Conservation (phyloP, 306 rosid genomes). For the Prunus campanulata region DNA sequence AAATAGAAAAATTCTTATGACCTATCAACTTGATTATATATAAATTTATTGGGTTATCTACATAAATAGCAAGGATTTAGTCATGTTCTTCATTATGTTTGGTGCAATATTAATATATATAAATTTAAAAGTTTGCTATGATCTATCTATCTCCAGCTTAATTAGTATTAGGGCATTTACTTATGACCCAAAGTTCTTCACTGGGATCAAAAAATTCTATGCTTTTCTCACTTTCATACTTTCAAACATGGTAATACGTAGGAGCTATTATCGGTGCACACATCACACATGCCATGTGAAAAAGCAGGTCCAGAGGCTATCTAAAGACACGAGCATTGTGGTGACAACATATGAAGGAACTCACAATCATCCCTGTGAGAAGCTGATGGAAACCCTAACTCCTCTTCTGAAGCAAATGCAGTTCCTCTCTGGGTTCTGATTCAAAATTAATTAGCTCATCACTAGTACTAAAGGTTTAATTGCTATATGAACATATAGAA, state of each 20-base stretch:
- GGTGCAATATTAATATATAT: no score
- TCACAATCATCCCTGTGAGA: slow-evolving; percentile 91
- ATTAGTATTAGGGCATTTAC: neutral
- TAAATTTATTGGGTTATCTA: no score
- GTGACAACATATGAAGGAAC: slow-evolving; percentile 90
- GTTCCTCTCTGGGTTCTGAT: slow-evolving; percentile 62
- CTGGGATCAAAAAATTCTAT: neutral
- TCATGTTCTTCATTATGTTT: no score
- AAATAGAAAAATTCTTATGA: neutral
- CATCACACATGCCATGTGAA: slow-evolving; percentile 92
- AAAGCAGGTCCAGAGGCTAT: slow-evolving; percentile 92
- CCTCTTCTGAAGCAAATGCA: slow-evolving; percentile 89
- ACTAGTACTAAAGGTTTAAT: neutral
- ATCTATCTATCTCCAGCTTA: no score
- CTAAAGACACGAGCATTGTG: slow-evolving; percentile 78
- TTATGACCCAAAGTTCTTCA: neutral
- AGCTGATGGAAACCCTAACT: slow-evolving; percentile 88
- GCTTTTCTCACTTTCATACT: neutral
- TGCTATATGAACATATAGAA: neutral
- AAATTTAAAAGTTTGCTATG: no score
- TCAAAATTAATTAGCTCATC: neutral
- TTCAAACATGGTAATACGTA: slow-evolving; percentile 3
- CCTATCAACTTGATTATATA: no score
- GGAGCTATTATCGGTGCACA: slow-evolving; percentile 93
- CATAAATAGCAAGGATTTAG: no score